These are phyloP conservation scores for Gamsiella multidivaricata DNA, from an alignment of 192 early-diverging fungal species.

Conservation along the genomic window DNA sequence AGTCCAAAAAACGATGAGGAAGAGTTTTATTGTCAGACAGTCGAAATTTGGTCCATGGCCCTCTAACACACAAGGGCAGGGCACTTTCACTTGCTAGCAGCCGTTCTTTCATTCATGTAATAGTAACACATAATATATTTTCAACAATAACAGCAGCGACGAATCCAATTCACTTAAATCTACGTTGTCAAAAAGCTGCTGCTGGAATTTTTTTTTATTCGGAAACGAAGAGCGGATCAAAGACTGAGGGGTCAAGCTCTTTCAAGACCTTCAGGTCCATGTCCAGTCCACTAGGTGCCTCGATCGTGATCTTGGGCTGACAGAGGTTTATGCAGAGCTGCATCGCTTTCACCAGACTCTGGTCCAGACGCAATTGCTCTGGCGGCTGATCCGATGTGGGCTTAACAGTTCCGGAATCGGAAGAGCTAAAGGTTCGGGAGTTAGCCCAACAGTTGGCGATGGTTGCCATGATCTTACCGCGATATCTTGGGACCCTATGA, in stretches of 20 bases:
- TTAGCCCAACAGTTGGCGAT: conserved; percentile 51
- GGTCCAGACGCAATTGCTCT: conserved; percentile 18
- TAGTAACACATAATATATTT: too few species aligned
- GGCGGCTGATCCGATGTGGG: neutral
- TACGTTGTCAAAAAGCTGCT: too few species aligned
- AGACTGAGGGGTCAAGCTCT: conserved; percentile 24
- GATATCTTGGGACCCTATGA: conserved; percentile 20
- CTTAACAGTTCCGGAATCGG: neutral
- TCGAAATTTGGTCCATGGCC: conserved; percentile 46
- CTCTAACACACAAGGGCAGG: too few species aligned
- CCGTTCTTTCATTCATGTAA: too few species aligned
- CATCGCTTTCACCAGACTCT: conserved; percentile 14
- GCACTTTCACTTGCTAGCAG: too few species aligned
- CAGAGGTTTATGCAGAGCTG: conserved; percentile 16
- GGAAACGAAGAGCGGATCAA: conserved; percentile 21
- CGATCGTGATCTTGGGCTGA: conserved; percentile 2
- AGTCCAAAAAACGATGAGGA: conserved; percentile 36
- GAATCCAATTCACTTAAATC: too few species aligned
- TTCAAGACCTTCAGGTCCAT: conserved; percentile 15
- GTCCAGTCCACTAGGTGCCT: conserved; percentile 6
- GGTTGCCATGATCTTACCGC: conserved; percentile 32
- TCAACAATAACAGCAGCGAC: too few species aligned
- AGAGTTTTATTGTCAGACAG: conserved; percentile 50
- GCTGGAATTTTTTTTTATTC: conserved; percentile 12
- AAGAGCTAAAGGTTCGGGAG: conserved; percentile 18